Base-by-base conservation (phyloP, 371 early-diverging fungal genomes). In the Massospora cicadina region DNA sequence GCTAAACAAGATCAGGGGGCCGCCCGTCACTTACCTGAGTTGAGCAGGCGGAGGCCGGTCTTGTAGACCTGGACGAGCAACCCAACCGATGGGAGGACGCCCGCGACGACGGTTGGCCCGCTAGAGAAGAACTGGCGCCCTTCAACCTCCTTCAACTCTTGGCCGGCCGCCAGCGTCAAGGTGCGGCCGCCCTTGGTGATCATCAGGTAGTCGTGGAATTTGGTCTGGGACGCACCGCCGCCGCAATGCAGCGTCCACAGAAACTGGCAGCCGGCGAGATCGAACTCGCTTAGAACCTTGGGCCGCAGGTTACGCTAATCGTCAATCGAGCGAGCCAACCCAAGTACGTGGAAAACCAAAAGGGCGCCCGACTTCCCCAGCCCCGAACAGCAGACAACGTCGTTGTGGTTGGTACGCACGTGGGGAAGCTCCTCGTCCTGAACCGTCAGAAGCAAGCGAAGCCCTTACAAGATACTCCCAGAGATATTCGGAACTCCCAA, bases 371-470 rank as follows among this genome's bases (percentile, higher is more conserved):
- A 77, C 53, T 77, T 76, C 23, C 81, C 89, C 61, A 87, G 76
- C 2, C 93, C 95, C 13, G 86, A 78, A 55, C 90, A 89, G 7
- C 81, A 82, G 0, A 91, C 90, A 2, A 95, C 69, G 65, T 93
- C 93, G 24, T 91, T 62, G 53, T 62, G 71, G 30, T 82, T 55
- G 72, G 68, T 33, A 60, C 68, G 7, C 62, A 60, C 5, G 55
- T 54, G 30, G 66, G 68, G 29, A 54, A 53, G 26, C 59, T 60
- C 25, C 43, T 61, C 33, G 54, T 30, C 64, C 65, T 67, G 31
- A 17, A 28, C 12, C 23, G 28, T 13, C 53, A n/a, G 28, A 57
- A 57, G 28, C 7, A 2, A 2, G 10, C 5, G 21, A 10, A 26
- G 17, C 17, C 12, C 27, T 60, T 60, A 60, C 60, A 2, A 33